Conservation (phyloP, 306 rosid species). For the Gynostemma pentaphyllum region DNA sequence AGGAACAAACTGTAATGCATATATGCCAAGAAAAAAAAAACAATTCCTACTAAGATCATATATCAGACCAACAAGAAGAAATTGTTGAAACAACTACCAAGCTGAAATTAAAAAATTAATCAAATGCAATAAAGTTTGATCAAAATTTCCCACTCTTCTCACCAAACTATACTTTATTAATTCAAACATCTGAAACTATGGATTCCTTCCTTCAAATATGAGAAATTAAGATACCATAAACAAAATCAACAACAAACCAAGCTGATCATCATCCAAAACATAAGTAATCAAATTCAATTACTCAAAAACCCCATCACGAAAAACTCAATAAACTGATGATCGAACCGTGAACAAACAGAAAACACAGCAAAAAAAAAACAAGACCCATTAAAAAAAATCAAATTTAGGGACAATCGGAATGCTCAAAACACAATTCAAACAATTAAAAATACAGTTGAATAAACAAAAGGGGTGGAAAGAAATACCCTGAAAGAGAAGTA, state of each 20-base stretch:
- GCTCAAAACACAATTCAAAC: background rate
- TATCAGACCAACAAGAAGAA: background rate
- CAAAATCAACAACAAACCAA: background rate
- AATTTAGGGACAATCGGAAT: background rate
- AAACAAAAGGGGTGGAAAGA: constrained; percentile 7
- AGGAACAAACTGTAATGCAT: background rate
- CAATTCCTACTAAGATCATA: background rate
- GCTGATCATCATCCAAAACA: background rate
- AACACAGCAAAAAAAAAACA: background rate
- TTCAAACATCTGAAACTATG: background rate
- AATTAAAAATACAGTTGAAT: background rate
- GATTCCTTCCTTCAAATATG: constrained; percentile 3
- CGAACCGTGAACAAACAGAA: background rate
- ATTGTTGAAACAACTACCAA: background rate
- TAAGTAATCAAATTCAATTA: background rate
- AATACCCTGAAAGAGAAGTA: constrained; percentile 30
- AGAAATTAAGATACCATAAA: background rate
- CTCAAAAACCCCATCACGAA: background rate
- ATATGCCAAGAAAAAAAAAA: background rate
- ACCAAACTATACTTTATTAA: background rate
- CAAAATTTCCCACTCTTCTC: background rate
- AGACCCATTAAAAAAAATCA: background rate
- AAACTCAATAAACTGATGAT: background rate
- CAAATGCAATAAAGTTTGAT: background rate
- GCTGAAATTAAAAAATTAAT: background rate